These are phyloP conservation scores for Suillus occidentalis DNA, from an alignment of 768 basidiomycete species.

Conservation along the genomic window DNA sequence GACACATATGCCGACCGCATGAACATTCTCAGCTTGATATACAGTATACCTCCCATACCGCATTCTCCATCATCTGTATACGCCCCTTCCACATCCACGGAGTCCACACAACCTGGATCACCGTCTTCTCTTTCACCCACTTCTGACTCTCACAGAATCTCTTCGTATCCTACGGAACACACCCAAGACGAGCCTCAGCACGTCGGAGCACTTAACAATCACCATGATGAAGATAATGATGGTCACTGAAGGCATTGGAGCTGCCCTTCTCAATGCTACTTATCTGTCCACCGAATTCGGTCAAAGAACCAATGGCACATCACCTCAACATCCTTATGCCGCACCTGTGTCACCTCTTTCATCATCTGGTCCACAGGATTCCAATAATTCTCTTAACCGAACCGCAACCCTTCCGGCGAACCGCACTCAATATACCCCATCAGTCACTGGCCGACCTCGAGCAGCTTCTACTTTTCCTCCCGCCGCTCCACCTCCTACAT, in stretches of 20 bases:
- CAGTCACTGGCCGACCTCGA: conserved; percentile 42
- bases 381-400: conserved; percentile 31
- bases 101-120: conserved; percentile 38
- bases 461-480: conserved; percentile 65
- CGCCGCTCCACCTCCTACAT: conserved; percentile 61
- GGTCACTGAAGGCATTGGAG: conserved; percentile 44
- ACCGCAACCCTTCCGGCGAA: conserved; percentile 35
- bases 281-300: conserved; percentile 31
- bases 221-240: conserved; percentile 34
- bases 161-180: conserved; percentile 42
- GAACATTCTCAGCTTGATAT: conserved; percentile 88
- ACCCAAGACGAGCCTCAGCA: conserved; percentile 37
- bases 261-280: conserved; percentile 41
- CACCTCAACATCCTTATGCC: conserved; percentile 53
- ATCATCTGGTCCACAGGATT: conserved; percentile 10
- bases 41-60: conserved; percentile 78
- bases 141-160: conserved; percentile 51
- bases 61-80: conserved; percentile 59
- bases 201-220: conserved; percentile 17
- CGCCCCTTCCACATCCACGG: conserved; percentile 39
- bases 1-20: conserved; percentile 95
- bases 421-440: conserved; percentile 26
- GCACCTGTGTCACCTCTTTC: conserved; percentile 22
- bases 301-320: conserved; percentile 5
- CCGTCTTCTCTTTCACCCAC: conserved; percentile 37